These are phyloP conservation scores for Phialemoniopsis sp. DNA, from an alignment of 2,329 filamentous ascomycete genomes.

Conservation along the genomic window DNA sequence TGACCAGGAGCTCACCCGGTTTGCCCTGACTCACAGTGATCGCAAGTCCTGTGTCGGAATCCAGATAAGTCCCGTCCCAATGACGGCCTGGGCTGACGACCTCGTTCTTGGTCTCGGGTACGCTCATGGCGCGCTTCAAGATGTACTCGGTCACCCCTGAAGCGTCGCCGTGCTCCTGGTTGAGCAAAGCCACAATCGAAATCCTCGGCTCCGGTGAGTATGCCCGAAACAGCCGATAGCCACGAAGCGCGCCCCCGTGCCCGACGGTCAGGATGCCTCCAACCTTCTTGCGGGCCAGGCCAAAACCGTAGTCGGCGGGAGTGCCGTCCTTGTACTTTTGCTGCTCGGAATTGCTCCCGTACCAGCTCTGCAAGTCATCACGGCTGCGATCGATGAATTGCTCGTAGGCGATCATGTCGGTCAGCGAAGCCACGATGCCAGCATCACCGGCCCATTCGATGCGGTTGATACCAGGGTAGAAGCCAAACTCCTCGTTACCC, in stretches of 20 bases:
- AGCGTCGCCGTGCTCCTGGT: constrained; percentile 26
- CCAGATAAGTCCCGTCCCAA: constrained; percentile 32
- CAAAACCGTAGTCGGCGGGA: constrained; percentile 28
- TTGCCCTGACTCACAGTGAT: constrained; percentile 19
- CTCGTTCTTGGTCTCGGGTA: background rate
- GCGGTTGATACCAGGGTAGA: constrained; percentile 26
- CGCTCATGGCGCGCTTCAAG: constrained; percentile 20
- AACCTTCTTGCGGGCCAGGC: constrained; percentile 20
- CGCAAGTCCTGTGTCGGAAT: constrained; percentile 25
- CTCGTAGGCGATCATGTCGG: constrained; percentile 42
- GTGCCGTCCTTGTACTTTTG: constrained; percentile 23
- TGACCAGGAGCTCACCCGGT: constrained; percentile 19
- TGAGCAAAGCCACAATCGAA: constrained; percentile 22
- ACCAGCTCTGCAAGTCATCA: constrained; percentile 17
- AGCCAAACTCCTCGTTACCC: constrained; percentile 29
- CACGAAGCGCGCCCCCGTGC: constrained; percentile 35
- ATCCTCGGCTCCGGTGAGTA: constrained; percentile 26
- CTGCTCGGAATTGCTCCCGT: constrained; percentile 22
- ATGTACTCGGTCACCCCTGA: constrained; percentile 19
- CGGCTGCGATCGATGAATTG: constrained; percentile 27
- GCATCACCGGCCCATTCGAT: constrained; percentile 43
- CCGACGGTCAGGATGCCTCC: constrained; percentile 21
- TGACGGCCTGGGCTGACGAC: constrained; percentile 7
- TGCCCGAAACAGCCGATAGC: constrained; percentile 28
- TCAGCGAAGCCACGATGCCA: constrained; percentile 33